Base-by-base conservation (phyloP, 495 filamentous ascomycete species). In the Aspergillus cavernicola region DNA sequence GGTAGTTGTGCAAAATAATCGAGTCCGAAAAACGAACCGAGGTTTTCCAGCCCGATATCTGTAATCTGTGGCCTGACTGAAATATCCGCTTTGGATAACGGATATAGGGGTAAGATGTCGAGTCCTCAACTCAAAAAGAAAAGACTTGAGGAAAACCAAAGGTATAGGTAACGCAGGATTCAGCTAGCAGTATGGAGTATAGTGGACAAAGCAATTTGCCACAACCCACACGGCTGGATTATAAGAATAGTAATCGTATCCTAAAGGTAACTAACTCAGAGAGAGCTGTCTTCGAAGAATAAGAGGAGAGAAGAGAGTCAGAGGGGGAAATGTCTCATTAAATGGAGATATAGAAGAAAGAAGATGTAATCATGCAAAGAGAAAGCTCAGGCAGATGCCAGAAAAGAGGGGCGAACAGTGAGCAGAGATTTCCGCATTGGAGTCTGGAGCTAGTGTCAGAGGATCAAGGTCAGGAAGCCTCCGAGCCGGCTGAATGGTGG, bases 341-440 rank as follows among this genome's bases (percentile, higher is more conserved):
- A 22, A n/a, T n/a, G n/a, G 32, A 56, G 12, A 55, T 35, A 28
- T 46, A 26, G 35, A 28, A 26, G 29, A 19, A 52, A 19, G 28
- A n/a, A 47, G 41, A 40, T 37, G 9, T 48, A 40, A 42, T 33
- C 41, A n/a, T n/a, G n/a, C n/a, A n/a, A n/a, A n/a, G n/a, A n/a
- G n/a, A n/a, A n/a, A n/a, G n/a, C n/a, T n/a, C n/a, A n/a, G n/a
- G n/a, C n/a, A n/a, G n/a, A n/a, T n/a, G n/a, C n/a, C 23, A 31
- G 39, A 56, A 51, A 53, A 53, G 53, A 53, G 46, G 52, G 49
- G 53, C 53, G 35, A 37, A 13, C 11, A 33, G 4, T n/a, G 12
- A 37, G 51, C 59, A 62, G 61, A 64, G 61, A 62, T 66, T 68
- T 69, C 64, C 50, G 49, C 50, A 33, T 48, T 42, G 45, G 43